Conservation (phyloP, 1,284 basidiomycete species). For the Pisolithus thermaeus region DNA sequence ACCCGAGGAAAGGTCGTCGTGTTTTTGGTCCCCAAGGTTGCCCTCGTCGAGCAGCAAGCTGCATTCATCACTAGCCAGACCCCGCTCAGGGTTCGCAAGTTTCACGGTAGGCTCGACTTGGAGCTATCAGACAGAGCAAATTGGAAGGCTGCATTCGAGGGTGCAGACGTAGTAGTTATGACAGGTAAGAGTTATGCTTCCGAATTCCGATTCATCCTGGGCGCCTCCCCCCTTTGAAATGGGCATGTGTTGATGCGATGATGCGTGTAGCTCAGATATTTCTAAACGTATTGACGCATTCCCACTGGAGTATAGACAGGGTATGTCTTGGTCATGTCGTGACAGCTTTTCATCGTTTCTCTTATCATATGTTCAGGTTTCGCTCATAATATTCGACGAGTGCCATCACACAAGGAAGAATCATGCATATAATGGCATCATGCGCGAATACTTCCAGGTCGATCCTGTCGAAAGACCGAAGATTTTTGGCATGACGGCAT, state of each 20-base stretch:
- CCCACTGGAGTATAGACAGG: slow-evolving; percentile 65
- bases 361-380: slow-evolving; percentile 41
- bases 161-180: slow-evolving; percentile 74
- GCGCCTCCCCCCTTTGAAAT: not conserved
- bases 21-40: slow-evolving; percentile 78
- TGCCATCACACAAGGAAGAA: slow-evolving; percentile 76
- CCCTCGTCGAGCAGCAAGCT: slow-evolving; percentile 77
- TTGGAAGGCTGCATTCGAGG: slow-evolving; percentile 61
- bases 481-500: slow-evolving; percentile 87
- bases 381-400: slow-evolving; percentile 78
- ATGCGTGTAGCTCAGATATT: slow-evolving; percentile 67
- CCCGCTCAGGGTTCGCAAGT: slow-evolving; percentile 56
- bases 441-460: slow-evolving; percentile 68
- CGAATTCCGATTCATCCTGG: not conserved
- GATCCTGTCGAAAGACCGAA: slow-evolving; percentile 52
- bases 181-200: slow-evolving; percentile 46
- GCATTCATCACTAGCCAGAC: slow-evolving; percentile 63
- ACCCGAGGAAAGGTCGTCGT: slow-evolving; percentile 50
- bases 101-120: slow-evolving; percentile 64
- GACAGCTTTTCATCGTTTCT: not conserved
- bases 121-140: slow-evolving; percentile 59
- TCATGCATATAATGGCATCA: slow-evolving; percentile 75
- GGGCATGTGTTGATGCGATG: slow-evolving; percentile 1
- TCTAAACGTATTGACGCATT: slow-evolving; percentile 71
- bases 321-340: slow-evolving; percentile 24